phyloP scores from a whole-genome alignment of 164 flowering plant species.

The Nelumbo lutea region DNA sequence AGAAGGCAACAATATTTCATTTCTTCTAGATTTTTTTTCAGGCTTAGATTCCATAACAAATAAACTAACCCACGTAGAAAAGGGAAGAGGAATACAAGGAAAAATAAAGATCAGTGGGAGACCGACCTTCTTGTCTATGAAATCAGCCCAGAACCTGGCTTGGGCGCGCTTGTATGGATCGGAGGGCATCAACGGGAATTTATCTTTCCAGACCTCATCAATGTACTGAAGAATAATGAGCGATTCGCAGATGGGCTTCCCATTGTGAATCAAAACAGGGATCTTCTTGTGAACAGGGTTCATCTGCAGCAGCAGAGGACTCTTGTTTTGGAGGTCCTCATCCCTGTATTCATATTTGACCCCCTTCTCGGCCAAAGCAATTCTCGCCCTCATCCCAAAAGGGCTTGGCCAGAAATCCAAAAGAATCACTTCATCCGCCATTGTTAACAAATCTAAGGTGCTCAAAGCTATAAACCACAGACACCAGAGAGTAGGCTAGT shows the following conservation, averaged over 20 bases:
- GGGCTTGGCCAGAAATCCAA: neutral
- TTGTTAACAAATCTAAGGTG: neutral
- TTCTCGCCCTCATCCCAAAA: neutral
- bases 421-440: neutral
- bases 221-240: conserved; percentile 20
- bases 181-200: conserved; percentile 16
- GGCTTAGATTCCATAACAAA: no score
- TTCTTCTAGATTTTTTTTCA: no score
- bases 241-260: conserved; percentile 22
- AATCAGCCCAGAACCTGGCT: conserved; percentile 22
- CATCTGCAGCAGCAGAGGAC: conserved; percentile 12
- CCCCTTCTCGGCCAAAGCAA: conserved; percentile 1
- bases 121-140: conserved; percentile 15
- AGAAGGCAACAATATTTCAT: no score
- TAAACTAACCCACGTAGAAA: no score
- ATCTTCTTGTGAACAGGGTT: conserved; percentile 22
- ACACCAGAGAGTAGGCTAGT: no score
- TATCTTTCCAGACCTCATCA: conserved; percentile 17
- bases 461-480: no score
- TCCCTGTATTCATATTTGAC: conserved; percentile 3
- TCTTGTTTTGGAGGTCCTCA: conserved; percentile 7
- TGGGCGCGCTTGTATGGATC: conserved; percentile 13
- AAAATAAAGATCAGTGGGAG: no score
- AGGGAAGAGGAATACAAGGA: no score
- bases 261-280: conserved; percentile 20